Evolutionary conservation across 768 basidiomycete genomes (phyloP), one percentile per base, ranked within the genome.

Genomic region (Pulveroboletus ravenelii): DNA sequence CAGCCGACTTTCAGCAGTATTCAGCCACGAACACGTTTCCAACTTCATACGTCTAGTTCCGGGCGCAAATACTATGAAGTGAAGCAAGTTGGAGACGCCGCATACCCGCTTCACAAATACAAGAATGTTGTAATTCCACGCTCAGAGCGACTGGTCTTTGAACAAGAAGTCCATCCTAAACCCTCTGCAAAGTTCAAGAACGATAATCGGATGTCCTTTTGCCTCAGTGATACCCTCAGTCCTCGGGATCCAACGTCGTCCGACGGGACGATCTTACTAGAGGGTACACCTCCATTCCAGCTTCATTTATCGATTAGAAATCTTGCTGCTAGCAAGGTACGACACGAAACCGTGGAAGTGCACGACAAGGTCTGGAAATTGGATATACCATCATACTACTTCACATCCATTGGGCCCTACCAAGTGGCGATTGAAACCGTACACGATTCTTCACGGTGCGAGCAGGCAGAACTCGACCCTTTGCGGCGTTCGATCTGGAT

Each of bases 41-140:
- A 91, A 54, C 73, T 93, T 17, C 87, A 84, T 49, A 93, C 89
- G 0, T 79, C 82, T 0, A 79, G 78, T 18, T 76, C 89, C 12
- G 92, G 92, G 6, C 78, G 84, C 41, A 84, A 93, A 63, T 90
- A 84, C 62, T 97, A 96, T 60, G 89, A 93, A 64, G 86, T 97
- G 54, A 85, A 89, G 56, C 87, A 89, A 62, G 80, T 96, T 29
- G 89, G 88, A 5, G 94, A 97, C 63, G 75, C 82, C 0, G 83
- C 88, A 7, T 94, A 94, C 65, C 88, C 89, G 10, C 76, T 92
- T 23, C 77, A 81, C 17, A 80, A 85, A 54, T 81, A 80, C 71
- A 78, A 75, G 63, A 71, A 78, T 54, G 70, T 71, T 18, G 70
- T 83, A 44, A 85, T 89, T 56, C 86, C 86, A 17, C 82, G 82